Evolutionary conservation across 768 basidiomycete species (phyloP).

Genomic region (Boletus rex-veris): DNA sequence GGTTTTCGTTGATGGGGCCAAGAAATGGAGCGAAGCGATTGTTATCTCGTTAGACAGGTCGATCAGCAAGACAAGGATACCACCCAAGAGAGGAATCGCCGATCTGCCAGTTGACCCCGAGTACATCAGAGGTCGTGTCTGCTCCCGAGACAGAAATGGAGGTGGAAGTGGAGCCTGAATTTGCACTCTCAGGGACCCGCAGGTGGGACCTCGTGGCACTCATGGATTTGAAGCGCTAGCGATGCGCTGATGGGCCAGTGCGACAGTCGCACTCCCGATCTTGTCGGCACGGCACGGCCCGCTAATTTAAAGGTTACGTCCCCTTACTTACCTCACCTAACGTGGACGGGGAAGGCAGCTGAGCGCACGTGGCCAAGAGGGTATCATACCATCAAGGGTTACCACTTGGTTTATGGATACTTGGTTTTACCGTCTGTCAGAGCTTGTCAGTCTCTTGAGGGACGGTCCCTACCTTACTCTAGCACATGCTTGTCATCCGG

Average conservation of each 20-base stretch:
- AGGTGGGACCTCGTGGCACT: slow-evolving; percentile 18
- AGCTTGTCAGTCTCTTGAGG: slow-evolving; percentile 2
- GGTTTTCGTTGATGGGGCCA: neutral
- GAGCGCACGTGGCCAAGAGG: slow-evolving; percentile 6
- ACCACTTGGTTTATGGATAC: neutral
- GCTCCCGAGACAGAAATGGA: slow-evolving; percentile 8
- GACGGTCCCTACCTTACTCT: slow-evolving; percentile 3
- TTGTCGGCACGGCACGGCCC: slow-evolving; percentile 10
- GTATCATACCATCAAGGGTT: neutral
- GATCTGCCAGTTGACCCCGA: slow-evolving; percentile 1
- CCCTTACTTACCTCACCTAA: slow-evolving; percentile 3
- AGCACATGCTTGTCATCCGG: slow-evolving; percentile 9
- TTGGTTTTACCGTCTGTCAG: neutral
- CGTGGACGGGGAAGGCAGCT: neutral
- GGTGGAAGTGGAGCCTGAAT: neutral
- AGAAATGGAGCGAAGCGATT: slow-evolving; percentile 1
- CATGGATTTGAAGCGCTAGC: slow-evolving; percentile 13
- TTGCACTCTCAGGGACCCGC: slow-evolving; percentile 15
- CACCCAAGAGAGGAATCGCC: neutral
- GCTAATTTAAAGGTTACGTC: neutral
- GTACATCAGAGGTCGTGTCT: neutral
- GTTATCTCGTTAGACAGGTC: slow-evolving; percentile 4
- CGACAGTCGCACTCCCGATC: slow-evolving; percentile 21
- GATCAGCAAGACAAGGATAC: slow-evolving; percentile 3
- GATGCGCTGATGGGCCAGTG: slow-evolving; percentile 9